phyloP scores from a whole-genome alignment of 192 early-diverging fungal species.

The Umbelopsis sp. region DNA sequence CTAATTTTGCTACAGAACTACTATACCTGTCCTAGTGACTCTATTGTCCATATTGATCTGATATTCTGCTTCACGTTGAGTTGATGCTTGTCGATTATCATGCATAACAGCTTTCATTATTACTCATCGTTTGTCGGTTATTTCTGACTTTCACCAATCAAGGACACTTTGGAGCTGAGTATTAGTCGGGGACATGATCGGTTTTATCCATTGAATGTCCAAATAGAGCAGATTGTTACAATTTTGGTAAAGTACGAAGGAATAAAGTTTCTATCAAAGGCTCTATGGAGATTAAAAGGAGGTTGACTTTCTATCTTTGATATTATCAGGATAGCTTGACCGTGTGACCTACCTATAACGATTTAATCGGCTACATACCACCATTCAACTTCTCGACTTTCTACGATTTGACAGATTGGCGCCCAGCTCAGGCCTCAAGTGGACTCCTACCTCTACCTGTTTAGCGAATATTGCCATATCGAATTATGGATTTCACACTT shows the following conservation, averaged over 20 bases:
- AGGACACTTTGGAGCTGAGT: not conserved
- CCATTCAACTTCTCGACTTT: not conserved
- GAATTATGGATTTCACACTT: not conserved
- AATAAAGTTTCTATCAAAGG: not conserved
- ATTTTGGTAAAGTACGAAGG: not conserved
- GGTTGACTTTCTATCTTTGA: not conserved
- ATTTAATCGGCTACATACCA: no score
- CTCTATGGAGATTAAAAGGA: not conserved
- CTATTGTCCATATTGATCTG: no score
- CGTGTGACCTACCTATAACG: not conserved
- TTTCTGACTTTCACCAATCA: not conserved
- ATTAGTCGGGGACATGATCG: conserved; percentile 2
- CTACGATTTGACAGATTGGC: not conserved
- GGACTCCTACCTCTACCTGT: not conserved
- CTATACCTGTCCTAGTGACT: no score
- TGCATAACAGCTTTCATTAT: not conserved
- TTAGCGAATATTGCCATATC: not conserved
- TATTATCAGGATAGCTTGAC: not conserved
- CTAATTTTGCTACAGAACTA: no score
- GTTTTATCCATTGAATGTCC: not conserved
- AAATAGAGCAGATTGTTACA: conserved; percentile 8
- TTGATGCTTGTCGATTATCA: not conserved
- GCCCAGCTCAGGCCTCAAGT: not conserved
- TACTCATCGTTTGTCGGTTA: not conserved
- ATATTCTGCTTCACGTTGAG: no score